A percentile compares a stretch with the other conserved stretches of the same genome.
Conservation (phyloP, 1,284 basidiomycete genomes). For the Austropuccinia psidii region DNA sequence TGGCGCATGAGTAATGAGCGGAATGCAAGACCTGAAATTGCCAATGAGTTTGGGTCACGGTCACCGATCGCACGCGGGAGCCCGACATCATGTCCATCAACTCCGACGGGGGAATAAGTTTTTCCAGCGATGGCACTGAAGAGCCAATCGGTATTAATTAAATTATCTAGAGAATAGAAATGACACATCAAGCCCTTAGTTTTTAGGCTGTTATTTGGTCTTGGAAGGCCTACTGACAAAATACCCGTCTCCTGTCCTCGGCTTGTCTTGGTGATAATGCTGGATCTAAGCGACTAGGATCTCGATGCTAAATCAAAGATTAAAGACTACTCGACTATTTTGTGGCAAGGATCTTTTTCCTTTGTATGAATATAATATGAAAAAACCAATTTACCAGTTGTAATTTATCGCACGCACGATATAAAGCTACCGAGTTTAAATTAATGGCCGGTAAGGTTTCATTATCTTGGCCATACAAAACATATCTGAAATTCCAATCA, state of each 20-base stretch:
- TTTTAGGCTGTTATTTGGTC: too few relatives aligned
- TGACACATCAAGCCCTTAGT: too few relatives aligned
- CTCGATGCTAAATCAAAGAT: constrained; percentile 22
- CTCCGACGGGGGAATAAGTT: constrained; percentile 32
- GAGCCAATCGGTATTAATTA: constrained; percentile 36
- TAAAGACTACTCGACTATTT: background rate
- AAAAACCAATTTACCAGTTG: constrained; percentile 16
- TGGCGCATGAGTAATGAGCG: constrained; percentile 33
- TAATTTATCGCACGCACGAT: constrained; percentile 34
- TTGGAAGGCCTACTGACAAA: constrained; percentile 21
- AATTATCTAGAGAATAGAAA: constrained; percentile 13
- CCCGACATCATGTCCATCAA: constrained; percentile 29
- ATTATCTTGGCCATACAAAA: constrained; percentile 32
- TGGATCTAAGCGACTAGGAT: constrained; percentile 18
- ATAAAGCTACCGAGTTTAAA: constrained; percentile 28
- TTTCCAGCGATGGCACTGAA: constrained; percentile 34
- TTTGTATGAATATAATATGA: background rate
- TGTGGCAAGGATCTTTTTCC: background rate
- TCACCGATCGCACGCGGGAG: constrained; percentile 9
- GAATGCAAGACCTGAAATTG: constrained; percentile 25
- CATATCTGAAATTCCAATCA: constrained; percentile 19
- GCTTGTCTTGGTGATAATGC: constrained; percentile 13
- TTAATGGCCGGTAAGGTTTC: constrained; percentile 26
- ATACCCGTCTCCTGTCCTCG: constrained; percentile 27
- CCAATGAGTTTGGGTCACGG: constrained; percentile 16